A percentile compares a stretch with the other conserved stretches of the same genome.
phyloP scores from a whole-genome alignment of 2,329 filamentous ascomycete genomes.

The Amesomyces nigricolor region DNA sequence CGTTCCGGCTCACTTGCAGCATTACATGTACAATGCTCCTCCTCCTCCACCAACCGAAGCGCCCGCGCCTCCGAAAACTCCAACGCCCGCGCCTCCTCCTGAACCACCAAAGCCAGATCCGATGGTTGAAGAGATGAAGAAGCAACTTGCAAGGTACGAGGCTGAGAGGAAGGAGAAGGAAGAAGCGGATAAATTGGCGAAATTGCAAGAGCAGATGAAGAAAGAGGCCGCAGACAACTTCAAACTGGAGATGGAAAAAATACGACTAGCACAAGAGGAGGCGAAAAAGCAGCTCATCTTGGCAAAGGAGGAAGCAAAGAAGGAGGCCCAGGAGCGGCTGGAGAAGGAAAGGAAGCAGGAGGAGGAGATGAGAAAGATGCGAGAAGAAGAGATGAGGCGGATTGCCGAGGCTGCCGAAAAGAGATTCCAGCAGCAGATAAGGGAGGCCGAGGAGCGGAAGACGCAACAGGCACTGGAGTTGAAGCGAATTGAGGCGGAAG shows the following conservation, averaged over 20 bases:
- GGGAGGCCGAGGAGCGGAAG: conserved; percentile 34
- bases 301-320: conserved; percentile 43
- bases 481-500: conserved; percentile 40
- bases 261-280: conserved; percentile 37
- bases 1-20: conserved; percentile 34
- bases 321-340: conserved; percentile 37
- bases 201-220: conserved; percentile 38
- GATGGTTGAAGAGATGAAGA: conserved; percentile 56
- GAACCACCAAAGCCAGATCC: conserved; percentile 42
- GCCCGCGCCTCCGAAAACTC: conserved; percentile 30
- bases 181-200: conserved; percentile 39
- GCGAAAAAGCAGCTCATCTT: conserved; percentile 44
- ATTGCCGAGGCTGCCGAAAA: conserved; percentile 32
- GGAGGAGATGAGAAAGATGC: conserved; percentile 30
- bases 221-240: conserved; percentile 28
- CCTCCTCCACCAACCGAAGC: conserved; percentile 41
- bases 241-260: conserved; percentile 20
- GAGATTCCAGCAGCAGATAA: conserved; percentile 35
- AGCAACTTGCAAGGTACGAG: conserved; percentile 50
- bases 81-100: conserved; percentile 37
- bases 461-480: conserved; percentile 21
- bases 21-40: conserved; percentile 34
- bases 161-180: conserved; percentile 42
- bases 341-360: conserved; percentile 36
- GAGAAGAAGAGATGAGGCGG: conserved; percentile 31